phyloP scores from a whole-genome alignment of 768 basidiomycete genomes.

The Xerocomus potaroensis region DNA sequence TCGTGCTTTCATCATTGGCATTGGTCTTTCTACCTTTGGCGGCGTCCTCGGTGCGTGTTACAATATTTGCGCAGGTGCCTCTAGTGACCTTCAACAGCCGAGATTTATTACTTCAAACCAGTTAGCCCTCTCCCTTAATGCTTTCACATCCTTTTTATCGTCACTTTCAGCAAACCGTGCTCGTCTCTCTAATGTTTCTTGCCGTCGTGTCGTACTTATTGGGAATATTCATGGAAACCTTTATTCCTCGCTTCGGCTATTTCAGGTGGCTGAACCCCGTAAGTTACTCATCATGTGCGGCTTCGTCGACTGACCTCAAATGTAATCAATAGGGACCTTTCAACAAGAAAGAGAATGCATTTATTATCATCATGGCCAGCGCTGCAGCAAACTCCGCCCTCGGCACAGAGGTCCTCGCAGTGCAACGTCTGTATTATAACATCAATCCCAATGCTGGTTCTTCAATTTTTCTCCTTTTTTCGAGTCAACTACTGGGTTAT shows the following conservation, averaged over 20 bases:
- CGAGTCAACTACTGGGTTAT: slow-evolving; percentile 40
- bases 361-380: slow-evolving; percentile 53
- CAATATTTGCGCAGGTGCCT: not conserved
- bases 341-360: slow-evolving; percentile 58
- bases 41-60: slow-evolving; percentile 43
- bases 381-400: slow-evolving; percentile 53
- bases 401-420: slow-evolving; percentile 52
- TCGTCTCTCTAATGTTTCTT: slow-evolving; percentile 52
- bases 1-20: slow-evolving; percentile 50
- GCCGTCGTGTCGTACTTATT: slow-evolving; percentile 49
- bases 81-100: slow-evolving; percentile 33
- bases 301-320: not conserved
- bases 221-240: slow-evolving; percentile 42
- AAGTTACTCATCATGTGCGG: not conserved
- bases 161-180: slow-evolving; percentile 43
- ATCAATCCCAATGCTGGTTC: slow-evolving; percentile 44
- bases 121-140: slow-evolving; percentile 22
- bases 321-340: slow-evolving; percentile 41
- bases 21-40: slow-evolving; percentile 50
- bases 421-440: slow-evolving; percentile 51
- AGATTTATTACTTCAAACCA: slow-evolving; percentile 61
- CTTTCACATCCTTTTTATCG: not conserved
- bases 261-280: slow-evolving; percentile 52
- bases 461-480: slow-evolving; percentile 44
- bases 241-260: slow-evolving; percentile 41